Base-by-base conservation (phyloP, 768 basidiomycete genomes). In the Nidularia pulvinata region DNA sequence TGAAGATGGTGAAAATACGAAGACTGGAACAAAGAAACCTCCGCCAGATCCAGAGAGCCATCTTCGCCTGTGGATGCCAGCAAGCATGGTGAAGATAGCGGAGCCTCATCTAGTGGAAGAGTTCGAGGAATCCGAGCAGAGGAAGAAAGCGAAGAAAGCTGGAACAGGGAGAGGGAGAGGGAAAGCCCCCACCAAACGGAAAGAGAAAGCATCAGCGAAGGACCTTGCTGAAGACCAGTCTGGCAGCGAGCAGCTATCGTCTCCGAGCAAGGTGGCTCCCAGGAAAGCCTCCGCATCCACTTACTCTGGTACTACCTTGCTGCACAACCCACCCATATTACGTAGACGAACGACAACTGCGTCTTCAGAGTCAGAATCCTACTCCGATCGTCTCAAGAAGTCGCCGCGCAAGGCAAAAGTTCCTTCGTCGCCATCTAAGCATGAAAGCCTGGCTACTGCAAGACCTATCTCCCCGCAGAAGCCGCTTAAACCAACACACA, bases 1-100 rank as follows among this genome's bases (percentile, higher is more conserved):
- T 7, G 81, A 75, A 3, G 81, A 74, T 0, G 79, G 76, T 3
- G 83, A 76, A 6, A 76, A 69, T 1, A 77, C 74, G n/a, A 71
- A 68, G 53, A 67, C 63, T 16, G 67, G 66, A 59, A 61, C 57
- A 7, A 74, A 70, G 59, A 69, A 68, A 25, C 69, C 81, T 3
- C 71, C 77, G 2, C 25, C 25, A 30, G 78, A 83, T 57, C 86
- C 86, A 0, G 69, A 73, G n/a, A 77, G 73, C 47, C 80, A 81
- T 51, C 65, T 86, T 48, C 78, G 88, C 11, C 65, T 93, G 9
- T 96, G 93, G 93, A 80, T 94, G 69, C 90, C 93, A 0, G 91
- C 89, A 22, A 85, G 79, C 50, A 87, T 96, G 77, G 80, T 95
- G 9, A 69, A 74, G 10, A 66, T 84, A 33, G 91, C 81, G 2